Conservation (phyloP, 1,139 yeast genomes). For the Blastobotrys malaysiensis region DNA sequence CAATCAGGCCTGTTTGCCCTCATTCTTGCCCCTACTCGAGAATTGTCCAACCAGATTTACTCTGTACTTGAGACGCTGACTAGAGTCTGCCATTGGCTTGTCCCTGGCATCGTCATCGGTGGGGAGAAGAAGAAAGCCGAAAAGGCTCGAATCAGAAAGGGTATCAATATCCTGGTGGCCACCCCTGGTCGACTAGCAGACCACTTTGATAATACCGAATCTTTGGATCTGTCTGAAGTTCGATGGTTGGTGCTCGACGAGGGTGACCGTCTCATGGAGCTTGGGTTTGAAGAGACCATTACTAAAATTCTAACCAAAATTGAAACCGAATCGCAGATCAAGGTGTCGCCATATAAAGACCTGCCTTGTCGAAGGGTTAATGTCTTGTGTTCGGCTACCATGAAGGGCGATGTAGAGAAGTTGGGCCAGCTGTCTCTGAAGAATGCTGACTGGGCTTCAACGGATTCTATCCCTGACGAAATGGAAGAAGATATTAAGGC, state of each 20-base stretch:
- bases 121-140: slow-evolving; percentile 93
- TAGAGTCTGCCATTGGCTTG: slow-evolving; percentile 71
- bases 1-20: slow-evolving; percentile 85
- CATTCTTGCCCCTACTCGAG: slow-evolving; percentile 88
- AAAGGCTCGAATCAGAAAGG: slow-evolving; percentile 84
- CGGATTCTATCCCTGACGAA: slow-evolving; percentile 19
- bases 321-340: slow-evolving; percentile 34
- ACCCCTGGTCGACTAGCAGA: slow-evolving; percentile 92
- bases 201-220: slow-evolving; percentile 82
- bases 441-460: slow-evolving; percentile 63
- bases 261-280: slow-evolving; percentile 90
- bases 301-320: slow-evolving; percentile 60
- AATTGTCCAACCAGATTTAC: slow-evolving; percentile 87
- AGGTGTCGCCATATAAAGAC: slow-evolving; percentile 25
- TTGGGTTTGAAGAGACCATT: slow-evolving; percentile 93
- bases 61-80: slow-evolving; percentile 63
- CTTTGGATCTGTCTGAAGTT: slow-evolving; percentile 63
- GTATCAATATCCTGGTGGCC: slow-evolving; percentile 81
- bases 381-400: slow-evolving; percentile 90
- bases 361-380: slow-evolving; percentile 71
- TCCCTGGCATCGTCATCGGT: slow-evolving; percentile 91
- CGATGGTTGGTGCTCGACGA: slow-evolving; percentile 88
- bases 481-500: slow-evolving; percentile 37
- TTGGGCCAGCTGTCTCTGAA: slow-evolving; percentile 71
- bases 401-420: slow-evolving; percentile 72